Percentiles rank a stretch among this genome's conserved stretches.
Conservation (phyloP, 306 rosid genomes). For the Sindora glabra region DNA sequence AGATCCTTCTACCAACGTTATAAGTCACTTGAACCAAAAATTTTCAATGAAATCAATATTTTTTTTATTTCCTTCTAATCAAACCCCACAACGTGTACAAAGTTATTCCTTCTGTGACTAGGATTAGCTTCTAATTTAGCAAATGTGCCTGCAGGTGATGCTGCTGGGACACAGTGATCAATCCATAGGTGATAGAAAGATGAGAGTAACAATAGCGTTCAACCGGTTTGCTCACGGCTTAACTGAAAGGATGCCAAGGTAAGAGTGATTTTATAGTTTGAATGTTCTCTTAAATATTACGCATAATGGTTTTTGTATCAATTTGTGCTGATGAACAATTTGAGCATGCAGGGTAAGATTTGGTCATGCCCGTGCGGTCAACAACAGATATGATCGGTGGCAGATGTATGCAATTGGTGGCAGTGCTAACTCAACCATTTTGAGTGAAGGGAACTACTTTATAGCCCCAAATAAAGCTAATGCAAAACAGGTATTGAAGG, state of each 20-base stretch:
- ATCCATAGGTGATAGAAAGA: constrained; percentile 42
- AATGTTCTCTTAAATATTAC: neutral
- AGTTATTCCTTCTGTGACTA: no score
- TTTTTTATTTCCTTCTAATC: no score
- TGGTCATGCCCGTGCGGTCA: constrained; percentile 80
- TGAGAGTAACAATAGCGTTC: constrained; percentile 37
- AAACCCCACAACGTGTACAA: no score
- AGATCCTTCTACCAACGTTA: no score
- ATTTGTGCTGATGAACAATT: no score
- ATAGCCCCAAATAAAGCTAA: constrained; percentile 25
- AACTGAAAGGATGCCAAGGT: constrained; percentile 80
- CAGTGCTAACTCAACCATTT: constrained; percentile 80
- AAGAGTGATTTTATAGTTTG: neutral
- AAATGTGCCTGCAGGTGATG: constrained; percentile 57
- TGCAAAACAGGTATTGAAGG: constrained; percentile 46
- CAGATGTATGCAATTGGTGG: constrained; percentile 84
- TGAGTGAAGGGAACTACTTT: constrained; percentile 75
- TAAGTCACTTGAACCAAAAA: no score
- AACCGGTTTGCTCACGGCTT: constrained; percentile 39
- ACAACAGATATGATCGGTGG: constrained; percentile 77
- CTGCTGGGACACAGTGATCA: constrained; percentile 67
- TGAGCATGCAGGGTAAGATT: constrained; percentile 63
- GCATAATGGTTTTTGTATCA: neutral
- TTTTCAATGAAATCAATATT: no score
- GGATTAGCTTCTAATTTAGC: neutral